Percentiles rank a stretch among this genome's conserved stretches.
Conservation (phyloP, 805 yeast genomes). For the Yamadazyma laniorum region DNA sequence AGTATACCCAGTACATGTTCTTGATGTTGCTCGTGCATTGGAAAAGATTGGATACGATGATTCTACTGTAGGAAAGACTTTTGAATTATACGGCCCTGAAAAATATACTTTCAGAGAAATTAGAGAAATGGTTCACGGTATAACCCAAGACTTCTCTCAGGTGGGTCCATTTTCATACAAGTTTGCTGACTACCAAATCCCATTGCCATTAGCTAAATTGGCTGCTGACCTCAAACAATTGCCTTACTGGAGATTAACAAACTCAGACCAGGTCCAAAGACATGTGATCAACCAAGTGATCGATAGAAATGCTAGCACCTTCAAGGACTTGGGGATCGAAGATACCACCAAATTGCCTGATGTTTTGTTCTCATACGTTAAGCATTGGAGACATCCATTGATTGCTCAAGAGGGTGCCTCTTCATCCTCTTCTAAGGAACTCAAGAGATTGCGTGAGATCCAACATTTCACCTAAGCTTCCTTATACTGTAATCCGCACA, state of each 20-base stretch:
- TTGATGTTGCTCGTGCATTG: slow-evolving; percentile 75
- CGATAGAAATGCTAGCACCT: slow-evolving; percentile 60
- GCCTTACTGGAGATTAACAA: slow-evolving; percentile 48
- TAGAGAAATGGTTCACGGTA: slow-evolving; percentile 66
- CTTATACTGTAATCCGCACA: not conserved
- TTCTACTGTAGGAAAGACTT: slow-evolving; percentile 71
- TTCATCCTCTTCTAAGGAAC: slow-evolving; percentile 32
- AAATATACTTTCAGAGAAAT: slow-evolving; percentile 59
- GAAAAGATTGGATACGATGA: slow-evolving; percentile 81
- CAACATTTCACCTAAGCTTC: slow-evolving; percentile 38
- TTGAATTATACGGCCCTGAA: slow-evolving; percentile 74
- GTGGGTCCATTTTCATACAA: slow-evolving; percentile 45
- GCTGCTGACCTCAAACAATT: slow-evolving; percentile 44
- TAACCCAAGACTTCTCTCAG: slow-evolving; percentile 49
- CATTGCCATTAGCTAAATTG: slow-evolving; percentile 45
- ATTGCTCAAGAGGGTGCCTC: slow-evolving; percentile 46
- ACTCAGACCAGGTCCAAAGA: slow-evolving; percentile 75
- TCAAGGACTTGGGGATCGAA: slow-evolving; percentile 67
- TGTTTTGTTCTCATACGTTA: slow-evolving; percentile 44
- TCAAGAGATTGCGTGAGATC: slow-evolving; percentile 42
- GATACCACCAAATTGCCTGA: slow-evolving; percentile 40
- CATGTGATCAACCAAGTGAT: slow-evolving; percentile 64
- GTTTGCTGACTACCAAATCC: slow-evolving; percentile 42
- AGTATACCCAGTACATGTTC: slow-evolving; percentile 69
- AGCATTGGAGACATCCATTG: slow-evolving; percentile 51